phyloP scores from a whole-genome alignment of 2,329 filamentous ascomycete genomes.

The Aureobasidium sp. region DNA sequence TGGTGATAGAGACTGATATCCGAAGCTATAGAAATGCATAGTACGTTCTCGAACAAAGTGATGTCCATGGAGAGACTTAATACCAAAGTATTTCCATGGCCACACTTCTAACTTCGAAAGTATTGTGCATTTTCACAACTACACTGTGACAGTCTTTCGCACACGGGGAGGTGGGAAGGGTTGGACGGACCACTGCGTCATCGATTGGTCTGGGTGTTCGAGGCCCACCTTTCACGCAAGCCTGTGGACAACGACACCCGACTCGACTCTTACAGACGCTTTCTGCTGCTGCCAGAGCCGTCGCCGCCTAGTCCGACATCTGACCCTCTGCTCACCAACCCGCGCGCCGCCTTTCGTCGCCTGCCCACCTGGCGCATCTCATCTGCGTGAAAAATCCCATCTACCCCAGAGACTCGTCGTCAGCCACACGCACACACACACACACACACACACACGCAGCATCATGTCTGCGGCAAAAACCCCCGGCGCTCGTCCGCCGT shows the following conservation, averaged over 20 bases:
- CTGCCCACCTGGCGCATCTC: neutral
- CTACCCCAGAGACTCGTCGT: neutral
- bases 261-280: neutral
- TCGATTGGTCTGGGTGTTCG: neutral
- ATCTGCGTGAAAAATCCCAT: neutral
- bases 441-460: neutral
- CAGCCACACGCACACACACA: neutral
- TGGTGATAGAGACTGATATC: too few species aligned
- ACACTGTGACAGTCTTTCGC: too few species aligned
- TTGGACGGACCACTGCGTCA: neutral
- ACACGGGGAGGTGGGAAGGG: too few species aligned
- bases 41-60: too few species aligned
- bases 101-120: too few species aligned
- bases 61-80: too few species aligned
- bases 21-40: too few species aligned
- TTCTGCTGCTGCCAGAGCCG: neutral
- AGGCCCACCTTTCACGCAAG: neutral
- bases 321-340: neutral
- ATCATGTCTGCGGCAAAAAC: constrained; percentile 15
- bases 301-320: neutral
- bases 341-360: neutral
- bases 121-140: too few species aligned
- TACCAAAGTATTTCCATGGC: too few species aligned
- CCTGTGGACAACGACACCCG: neutral
- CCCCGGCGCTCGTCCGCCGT: constrained; percentile 9